Evolutionary conservation across 768 basidiomycete genomes (phyloP).

Genomic region (Lyophyllum atratum): DNA sequence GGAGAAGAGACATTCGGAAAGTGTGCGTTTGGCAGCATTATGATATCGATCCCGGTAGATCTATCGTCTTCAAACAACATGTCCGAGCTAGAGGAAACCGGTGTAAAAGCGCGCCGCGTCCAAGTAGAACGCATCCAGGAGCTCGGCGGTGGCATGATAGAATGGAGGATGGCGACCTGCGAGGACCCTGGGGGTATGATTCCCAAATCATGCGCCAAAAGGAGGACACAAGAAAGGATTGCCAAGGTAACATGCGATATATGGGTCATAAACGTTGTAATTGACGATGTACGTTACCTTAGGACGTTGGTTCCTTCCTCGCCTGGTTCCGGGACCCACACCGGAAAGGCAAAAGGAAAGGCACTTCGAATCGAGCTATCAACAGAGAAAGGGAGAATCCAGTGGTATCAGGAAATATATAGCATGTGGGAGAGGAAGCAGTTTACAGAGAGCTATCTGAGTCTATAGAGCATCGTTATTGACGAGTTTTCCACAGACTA

Average conservation of each 20-base stretch:
- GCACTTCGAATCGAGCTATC: not conserved
- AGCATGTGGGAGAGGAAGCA: not conserved
- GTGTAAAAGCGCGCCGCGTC: constrained; percentile 54
- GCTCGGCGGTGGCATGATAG: constrained; percentile 48
- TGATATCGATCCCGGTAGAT: constrained; percentile 59
- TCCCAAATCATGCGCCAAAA: constrained; percentile 49
- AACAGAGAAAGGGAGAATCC: not conserved
- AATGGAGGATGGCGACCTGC: constrained; percentile 66
- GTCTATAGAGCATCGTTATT: constrained; percentile 65
- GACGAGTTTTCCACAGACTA: constrained; percentile 85
- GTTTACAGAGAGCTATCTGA: constrained; percentile 12
- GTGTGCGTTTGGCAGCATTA: constrained; percentile 21
- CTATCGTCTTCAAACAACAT: constrained; percentile 42
- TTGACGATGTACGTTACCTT: not conserved
- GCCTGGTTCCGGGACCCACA: not conserved
- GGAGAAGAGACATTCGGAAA: not conserved
- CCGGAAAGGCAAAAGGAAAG: not conserved
- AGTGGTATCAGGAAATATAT: constrained; percentile 1
- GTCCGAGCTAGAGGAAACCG: constrained; percentile 55
- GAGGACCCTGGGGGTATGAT: constrained; percentile 58
- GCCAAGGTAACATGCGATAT: constrained; percentile 40
- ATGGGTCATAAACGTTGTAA: not conserved
- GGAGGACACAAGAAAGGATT: constrained; percentile 48
- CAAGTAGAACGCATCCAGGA: constrained; percentile 57
- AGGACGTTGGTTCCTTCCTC: constrained; percentile 1